Base-by-base conservation (phyloP, 257 asterid species). In the Capsicum pubescens region DNA sequence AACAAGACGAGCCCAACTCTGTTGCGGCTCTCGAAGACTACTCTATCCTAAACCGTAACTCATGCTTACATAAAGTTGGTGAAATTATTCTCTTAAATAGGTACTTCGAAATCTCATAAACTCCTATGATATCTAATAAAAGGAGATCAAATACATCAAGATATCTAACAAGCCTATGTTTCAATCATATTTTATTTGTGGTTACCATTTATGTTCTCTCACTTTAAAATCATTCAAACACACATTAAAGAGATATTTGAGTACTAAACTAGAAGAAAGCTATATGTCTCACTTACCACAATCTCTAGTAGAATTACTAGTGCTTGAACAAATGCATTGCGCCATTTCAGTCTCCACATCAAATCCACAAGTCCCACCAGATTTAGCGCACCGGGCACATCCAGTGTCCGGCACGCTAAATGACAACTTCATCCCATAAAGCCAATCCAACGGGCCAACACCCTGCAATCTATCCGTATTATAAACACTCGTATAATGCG, bases 281-380 rank as follows among this genome's bases (percentile, higher is more conserved):
- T 2, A 44, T n/a, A 71, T 5, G 80, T 71, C 58, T 72, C 59
- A n/a, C 81, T 84, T 91, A 94, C 99, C 97, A 52, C 98, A 95
- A 67, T 89, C 90, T 89, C 93, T 88, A 3, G 98, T 95, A 57
- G 93, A 86, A 84, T 95, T 94, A 81, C 42, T 52, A 12, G 91
- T 57, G 80, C 85, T 71, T 16, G 97, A 90, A 90, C 97, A 94
- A 84, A 95, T 86, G 91, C 99, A 95, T 82, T 87, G 55, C 78
- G 90, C 59, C 74, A 91, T 97, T 83, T 88, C 83, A 58, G 97
- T 94, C 66, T 94, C 99, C n/a, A 93, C 97, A 85, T 95, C 97
- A 83, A 89, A 95, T 32, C 99, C 99, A 55, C 99, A 95, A 56
- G 87, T 85, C 63, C 98, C 99, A 4, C 97, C 95, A 0, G 98